Percentiles rank a stretch among this genome's conserved stretches.
Evolutionary conservation across 768 basidiomycete species (phyloP).

Genomic region (Serendipita vermifera): DNA sequence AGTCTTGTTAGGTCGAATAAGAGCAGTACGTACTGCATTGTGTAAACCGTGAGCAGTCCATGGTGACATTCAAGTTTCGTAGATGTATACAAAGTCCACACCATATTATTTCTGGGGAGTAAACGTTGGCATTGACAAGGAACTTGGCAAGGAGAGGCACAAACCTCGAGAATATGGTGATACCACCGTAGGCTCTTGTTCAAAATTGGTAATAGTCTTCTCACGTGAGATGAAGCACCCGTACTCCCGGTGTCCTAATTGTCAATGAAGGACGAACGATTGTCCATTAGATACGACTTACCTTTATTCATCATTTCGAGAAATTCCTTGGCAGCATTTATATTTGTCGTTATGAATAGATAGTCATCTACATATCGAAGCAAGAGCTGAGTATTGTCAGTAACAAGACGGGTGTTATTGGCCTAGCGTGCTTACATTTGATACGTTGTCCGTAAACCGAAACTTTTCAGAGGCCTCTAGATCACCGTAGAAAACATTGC

Average conservation of each 20-base stretch:
- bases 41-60: conserved; percentile 68
- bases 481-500: conserved; percentile 90
- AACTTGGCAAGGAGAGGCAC: too few relatives aligned
- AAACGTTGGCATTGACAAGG: not conserved
- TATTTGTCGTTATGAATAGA: conserved; percentile 65
- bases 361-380: conserved; percentile 93
- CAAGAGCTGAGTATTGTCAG: conserved; percentile 38
- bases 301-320: conserved; percentile 65
- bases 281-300: conserved; percentile 17
- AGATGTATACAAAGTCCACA: conserved; percentile 79
- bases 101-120: conserved; percentile 79
- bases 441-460: conserved; percentile 34
- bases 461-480: conserved; percentile 38
- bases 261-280: not conserved
- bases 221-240: conserved; percentile 82
- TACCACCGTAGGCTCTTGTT: too few relatives aligned
- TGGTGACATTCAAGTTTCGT: conserved; percentile 58
- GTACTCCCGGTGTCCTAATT: conserved; percentile 76
- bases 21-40: conserved; percentile 38
- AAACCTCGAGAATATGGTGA: too few relatives aligned
- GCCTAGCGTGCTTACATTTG: conserved; percentile 40
- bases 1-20: not conserved
- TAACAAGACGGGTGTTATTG: not conserved
- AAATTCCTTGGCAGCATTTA: conserved; percentile 49
- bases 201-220: conserved; percentile 85